A percentile compares a stretch with the other conserved stretches of the same genome.
Conservation (phyloP, 768 basidiomycete genomes). For the Auriscalpium microsporum region DNA sequence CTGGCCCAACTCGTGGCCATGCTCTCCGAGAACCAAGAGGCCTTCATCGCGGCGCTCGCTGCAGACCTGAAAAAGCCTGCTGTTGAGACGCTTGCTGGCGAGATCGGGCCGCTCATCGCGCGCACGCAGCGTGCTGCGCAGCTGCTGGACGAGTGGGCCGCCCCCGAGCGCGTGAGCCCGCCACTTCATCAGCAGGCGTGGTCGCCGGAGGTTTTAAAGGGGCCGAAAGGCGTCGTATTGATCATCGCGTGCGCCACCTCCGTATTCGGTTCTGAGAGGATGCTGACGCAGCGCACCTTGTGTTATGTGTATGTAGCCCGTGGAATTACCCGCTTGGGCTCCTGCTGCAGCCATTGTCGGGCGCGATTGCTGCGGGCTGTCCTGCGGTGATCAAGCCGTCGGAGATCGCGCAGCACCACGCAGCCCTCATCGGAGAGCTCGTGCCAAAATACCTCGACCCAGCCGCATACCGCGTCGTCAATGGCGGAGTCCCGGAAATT, state of each 20-base stretch:
- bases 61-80: slow-evolving; percentile 21
- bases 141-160: slow-evolving; percentile 51
- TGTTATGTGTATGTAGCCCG: slow-evolving; percentile 1
- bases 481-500: slow-evolving; percentile 37
- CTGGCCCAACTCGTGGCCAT: slow-evolving; percentile 54
- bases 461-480: slow-evolving; percentile 55
- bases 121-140: slow-evolving; percentile 22
- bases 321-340: slow-evolving; percentile 8
- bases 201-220: slow-evolving; percentile 45
- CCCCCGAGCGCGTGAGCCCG: slow-evolving; percentile 28
- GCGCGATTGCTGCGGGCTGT: slow-evolving; percentile 76
- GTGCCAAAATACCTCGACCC: slow-evolving; percentile 70
- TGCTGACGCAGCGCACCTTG: too few species aligned
- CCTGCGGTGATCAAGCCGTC: slow-evolving; percentile 69
- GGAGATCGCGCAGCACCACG: slow-evolving; percentile 51
- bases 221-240: slow-evolving; percentile 53
- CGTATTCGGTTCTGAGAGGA: too few species aligned
- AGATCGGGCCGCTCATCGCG: slow-evolving; percentile 35
- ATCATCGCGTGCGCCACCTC: slow-evolving; percentile 44
- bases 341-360: slow-evolving; percentile 18
- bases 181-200: slow-evolving; percentile 41
- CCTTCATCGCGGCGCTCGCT: slow-evolving; percentile 37
- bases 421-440: slow-evolving; percentile 55
- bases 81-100: slow-evolving; percentile 22
- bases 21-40: slow-evolving; percentile 52